phyloP scores from a whole-genome alignment of 345 rosid species.

The Raphanus raphanistrum region DNA sequence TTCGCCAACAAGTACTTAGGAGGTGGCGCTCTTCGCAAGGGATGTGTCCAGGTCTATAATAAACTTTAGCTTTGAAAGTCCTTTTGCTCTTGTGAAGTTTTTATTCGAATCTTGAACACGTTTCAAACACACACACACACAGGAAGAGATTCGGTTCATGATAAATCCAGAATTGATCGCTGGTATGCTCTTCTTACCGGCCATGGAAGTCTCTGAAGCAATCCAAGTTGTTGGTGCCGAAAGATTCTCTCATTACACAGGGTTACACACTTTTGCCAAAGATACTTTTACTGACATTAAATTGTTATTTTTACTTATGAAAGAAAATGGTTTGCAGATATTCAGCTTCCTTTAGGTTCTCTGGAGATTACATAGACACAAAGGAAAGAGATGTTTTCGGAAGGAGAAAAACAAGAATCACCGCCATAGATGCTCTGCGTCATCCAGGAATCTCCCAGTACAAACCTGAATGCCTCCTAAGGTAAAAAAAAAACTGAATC shows the following conservation, averaged over 20 bases:
- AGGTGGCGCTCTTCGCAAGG: slow-evolving; percentile 76
- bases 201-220: slow-evolving; percentile 76
- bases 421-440: slow-evolving; percentile 80
- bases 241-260: slow-evolving; percentile 72
- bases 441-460: slow-evolving; percentile 61
- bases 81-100: neutral
- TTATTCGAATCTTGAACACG: neutral
- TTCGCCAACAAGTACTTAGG: slow-evolving; percentile 83
- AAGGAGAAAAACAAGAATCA: slow-evolving; percentile 61
- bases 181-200: slow-evolving; percentile 88
- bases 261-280: slow-evolving; percentile 23
- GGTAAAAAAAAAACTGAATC: slow-evolving; percentile 35
- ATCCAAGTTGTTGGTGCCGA: slow-evolving; percentile 82
- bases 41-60: slow-evolving; percentile 71
- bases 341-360: slow-evolving; percentile 79
- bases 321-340: slow-evolving; percentile 53
- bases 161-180: slow-evolving; percentile 73
- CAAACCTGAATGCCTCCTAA: slow-evolving; percentile 48
- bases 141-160: slow-evolving; percentile 93
- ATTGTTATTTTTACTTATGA: neutral
- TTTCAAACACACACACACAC: neutral
- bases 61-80: neutral
- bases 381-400: slow-evolving; percentile 53
- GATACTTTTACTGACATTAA: neutral
- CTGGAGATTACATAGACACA: slow-evolving; percentile 66